Percentiles rank a stretch among this genome's conserved stretches.
These are phyloP conservation scores for Eucalyptus rudis DNA, from an alignment of 345 rosid genomes.

Conservation along the genomic window DNA sequence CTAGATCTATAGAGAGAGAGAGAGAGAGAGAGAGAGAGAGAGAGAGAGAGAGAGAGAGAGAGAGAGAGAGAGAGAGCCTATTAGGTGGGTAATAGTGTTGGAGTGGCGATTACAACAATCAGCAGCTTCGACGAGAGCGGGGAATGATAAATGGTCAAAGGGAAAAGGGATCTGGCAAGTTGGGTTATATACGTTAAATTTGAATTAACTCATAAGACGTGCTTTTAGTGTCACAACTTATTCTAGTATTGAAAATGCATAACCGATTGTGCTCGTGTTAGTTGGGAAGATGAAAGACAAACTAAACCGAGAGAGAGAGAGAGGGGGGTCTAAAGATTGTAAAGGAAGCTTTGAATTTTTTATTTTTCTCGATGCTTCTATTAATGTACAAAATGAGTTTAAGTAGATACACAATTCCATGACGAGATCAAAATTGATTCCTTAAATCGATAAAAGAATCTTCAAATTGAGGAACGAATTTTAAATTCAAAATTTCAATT, in stretches of 20 bases:
- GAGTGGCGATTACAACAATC: background rate
- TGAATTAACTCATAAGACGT: background rate
- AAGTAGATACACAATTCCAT: no score
- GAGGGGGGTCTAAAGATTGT: no score
- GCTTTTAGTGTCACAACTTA: background rate
- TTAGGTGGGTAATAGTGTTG: background rate
- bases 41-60: background rate
- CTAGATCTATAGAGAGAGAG: background rate
- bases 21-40: background rate
- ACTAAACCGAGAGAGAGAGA: no score
- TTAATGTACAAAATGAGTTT: no score
- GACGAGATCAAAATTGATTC: no score
- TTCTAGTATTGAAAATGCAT: background rate
- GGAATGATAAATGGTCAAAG: no score
- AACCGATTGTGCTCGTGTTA: background rate
- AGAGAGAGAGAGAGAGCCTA: background rate
- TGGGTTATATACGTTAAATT: background rate
- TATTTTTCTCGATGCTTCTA: no score
- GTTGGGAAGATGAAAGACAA: background rate
- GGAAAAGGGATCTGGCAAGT: background rate
- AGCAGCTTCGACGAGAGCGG: no score
- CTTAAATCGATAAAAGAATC: no score
- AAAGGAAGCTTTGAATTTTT: no score
- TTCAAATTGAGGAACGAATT: no score
- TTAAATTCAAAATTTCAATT: no score